Conservation (phyloP, 352 stramenopile species). For the Phytopythium boreale region DNA sequence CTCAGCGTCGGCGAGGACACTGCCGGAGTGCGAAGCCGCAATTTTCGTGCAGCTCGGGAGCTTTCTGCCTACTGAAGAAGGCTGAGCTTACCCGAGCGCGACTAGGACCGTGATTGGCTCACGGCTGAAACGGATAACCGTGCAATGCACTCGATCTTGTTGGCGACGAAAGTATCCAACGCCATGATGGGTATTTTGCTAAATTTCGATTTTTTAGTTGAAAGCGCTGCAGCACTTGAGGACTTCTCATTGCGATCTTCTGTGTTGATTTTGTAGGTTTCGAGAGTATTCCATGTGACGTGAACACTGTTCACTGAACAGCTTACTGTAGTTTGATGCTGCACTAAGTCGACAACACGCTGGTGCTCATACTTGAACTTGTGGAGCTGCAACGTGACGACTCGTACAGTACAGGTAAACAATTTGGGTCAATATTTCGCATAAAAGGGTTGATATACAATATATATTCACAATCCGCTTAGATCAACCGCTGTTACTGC, state of each 20-base stretch:
- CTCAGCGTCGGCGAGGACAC: too few relatives aligned
- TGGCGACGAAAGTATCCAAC: not conserved
- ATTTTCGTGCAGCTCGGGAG: too few relatives aligned
- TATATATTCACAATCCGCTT: not conserved
- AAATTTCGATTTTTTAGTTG: not conserved
- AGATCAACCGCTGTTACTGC: too few relatives aligned
- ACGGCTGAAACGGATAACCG: not conserved
- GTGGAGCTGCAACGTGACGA: not conserved
- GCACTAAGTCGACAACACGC: not conserved
- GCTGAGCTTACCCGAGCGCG: too few relatives aligned
- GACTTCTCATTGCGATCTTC: not conserved
- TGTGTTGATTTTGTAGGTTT: not conserved
- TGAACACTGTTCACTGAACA: not conserved
- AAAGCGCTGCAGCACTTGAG: too few relatives aligned
- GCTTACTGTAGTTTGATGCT: too few relatives aligned
- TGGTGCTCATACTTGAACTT: not conserved
- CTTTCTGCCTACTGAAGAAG: too few relatives aligned
- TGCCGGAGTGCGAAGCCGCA: too few relatives aligned
- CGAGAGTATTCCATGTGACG: not conserved
- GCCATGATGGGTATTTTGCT: not conserved
- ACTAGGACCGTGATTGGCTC: not conserved
- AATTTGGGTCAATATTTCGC: not conserved
- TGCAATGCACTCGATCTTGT: not conserved
- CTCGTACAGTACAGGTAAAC: conserved; percentile 1
- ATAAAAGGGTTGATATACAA: not conserved